These are phyloP conservation scores for Chamaecyparis obtusa DNA, from an alignment of 75 land plant species.

Conservation along the genomic window DNA sequence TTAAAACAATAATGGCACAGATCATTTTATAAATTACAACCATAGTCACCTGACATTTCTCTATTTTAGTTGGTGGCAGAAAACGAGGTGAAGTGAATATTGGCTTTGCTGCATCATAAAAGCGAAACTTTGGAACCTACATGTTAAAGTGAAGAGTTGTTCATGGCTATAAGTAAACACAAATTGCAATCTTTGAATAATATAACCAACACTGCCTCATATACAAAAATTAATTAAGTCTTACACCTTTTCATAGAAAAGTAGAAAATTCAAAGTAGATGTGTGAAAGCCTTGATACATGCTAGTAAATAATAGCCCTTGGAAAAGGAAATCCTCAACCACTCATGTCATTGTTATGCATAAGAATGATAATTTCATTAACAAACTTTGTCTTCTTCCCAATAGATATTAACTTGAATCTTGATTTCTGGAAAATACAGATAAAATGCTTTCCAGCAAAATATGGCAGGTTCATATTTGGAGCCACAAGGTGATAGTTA, in stretches of 20 bases:
- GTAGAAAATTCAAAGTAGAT: neutral
- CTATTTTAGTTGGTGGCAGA: slow-evolving; percentile 49
- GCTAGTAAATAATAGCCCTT: neutral
- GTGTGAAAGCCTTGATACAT: neutral
- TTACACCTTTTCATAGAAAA: neutral
- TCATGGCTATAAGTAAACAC: neutral
- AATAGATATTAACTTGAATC: too few relatives aligned
- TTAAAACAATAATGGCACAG: neutral
- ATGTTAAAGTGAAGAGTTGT: neutral
- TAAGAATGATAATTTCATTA: too few relatives aligned
- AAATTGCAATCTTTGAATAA: neutral
- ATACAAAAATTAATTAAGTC: neutral
- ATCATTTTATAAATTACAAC: neutral
- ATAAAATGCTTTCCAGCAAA: neutral
- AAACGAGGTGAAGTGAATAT: slow-evolving; percentile 51
- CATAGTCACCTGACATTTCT: slow-evolving; percentile 46
- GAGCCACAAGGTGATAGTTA: neutral
- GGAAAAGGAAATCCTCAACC: neutral
- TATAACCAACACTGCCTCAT: neutral
- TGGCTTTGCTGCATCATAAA: slow-evolving; percentile 48
- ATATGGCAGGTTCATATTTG: neutral
- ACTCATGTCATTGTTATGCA: neutral
- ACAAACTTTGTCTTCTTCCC: too few relatives aligned
- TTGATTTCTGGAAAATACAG: neutral
- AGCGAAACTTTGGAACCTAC: slow-evolving; percentile 42